Evolutionary conservation across 768 basidiomycete species (phyloP).

Genomic region (Boletus reticulatus): DNA sequence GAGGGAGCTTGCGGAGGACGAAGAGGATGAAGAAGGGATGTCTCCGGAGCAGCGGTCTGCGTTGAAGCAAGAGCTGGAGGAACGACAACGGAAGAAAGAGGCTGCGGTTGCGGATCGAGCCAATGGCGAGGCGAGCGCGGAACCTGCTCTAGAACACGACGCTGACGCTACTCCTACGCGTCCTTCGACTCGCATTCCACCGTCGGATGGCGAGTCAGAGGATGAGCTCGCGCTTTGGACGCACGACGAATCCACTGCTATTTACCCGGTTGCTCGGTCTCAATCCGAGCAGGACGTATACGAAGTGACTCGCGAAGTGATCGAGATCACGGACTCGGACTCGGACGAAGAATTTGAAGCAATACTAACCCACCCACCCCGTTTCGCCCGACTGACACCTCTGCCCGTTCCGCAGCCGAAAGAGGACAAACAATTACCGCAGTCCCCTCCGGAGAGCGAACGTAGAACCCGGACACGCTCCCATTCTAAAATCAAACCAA

Average conservation of each 20-base stretch:
- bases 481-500: neutral
- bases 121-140: constrained; percentile 2
- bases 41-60: constrained; percentile 16
- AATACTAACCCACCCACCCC: constrained; percentile 24
- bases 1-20: constrained; percentile 38
- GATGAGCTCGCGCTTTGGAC: constrained; percentile 48
- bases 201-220: constrained; percentile 38
- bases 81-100: constrained; percentile 10
- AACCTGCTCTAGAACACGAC: constrained; percentile 1
- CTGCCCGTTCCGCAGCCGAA: neutral
- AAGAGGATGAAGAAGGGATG: constrained; percentile 26
- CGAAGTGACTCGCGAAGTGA: constrained; percentile 20
- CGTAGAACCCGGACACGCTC: constrained; percentile 11
- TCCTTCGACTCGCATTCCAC: constrained; percentile 1
- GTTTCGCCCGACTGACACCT: constrained; percentile 8
- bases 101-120: constrained; percentile 2
- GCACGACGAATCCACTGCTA: constrained; percentile 39
- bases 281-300: constrained; percentile 14
- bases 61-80: constrained; percentile 15
- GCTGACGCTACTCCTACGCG: constrained; percentile 19
- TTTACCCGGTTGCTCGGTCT: constrained; percentile 29
- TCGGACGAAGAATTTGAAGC: constrained; percentile 31
- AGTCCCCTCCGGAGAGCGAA: constrained; percentile 13
- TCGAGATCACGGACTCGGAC: constrained; percentile 26
- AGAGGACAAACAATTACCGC: constrained; percentile 8